Conservation (phyloP, 495 filamentous ascomycete species). For the Massariosphaeria phaeospora region DNA sequence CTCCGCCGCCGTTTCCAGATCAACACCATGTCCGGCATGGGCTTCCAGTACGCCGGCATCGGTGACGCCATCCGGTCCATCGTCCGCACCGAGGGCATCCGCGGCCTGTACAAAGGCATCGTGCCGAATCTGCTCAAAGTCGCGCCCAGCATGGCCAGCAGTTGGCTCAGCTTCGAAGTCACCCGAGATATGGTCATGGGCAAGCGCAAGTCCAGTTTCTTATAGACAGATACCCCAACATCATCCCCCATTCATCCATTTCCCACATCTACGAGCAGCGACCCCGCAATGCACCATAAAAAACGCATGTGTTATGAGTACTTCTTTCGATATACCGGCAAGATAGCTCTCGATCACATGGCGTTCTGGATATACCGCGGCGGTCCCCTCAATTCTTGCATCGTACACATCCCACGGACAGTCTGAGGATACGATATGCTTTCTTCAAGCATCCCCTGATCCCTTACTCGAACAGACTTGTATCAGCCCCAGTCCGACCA, state of each 20-base stretch:
- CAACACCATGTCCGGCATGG: constrained; percentile 99
- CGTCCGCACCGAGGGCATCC: constrained; percentile 67
- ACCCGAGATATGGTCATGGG: constrained; percentile 76
- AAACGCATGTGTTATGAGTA: background rate
- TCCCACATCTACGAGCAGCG: background rate
- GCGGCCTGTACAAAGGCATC: constrained; percentile 86
- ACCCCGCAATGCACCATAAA: background rate
- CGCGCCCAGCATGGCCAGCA: constrained; percentile 96
- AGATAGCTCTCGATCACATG: constrained; percentile 1
- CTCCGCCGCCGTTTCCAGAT: constrained; percentile 95
- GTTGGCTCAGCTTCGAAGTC: constrained; percentile 94
- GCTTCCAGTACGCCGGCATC: constrained; percentile 86
- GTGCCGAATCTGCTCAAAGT: constrained; percentile 94
- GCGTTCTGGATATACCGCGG: constrained; percentile 1
- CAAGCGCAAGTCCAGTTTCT: constrained; percentile 8
- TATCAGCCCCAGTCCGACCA: too few relatives aligned
- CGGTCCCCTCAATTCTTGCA: too few relatives aligned
- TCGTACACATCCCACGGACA: too few relatives aligned
- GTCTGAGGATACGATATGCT: too few relatives aligned
- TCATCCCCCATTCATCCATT: background rate
- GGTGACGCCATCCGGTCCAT: constrained; percentile 80
- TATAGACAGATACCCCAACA: constrained; percentile 8
- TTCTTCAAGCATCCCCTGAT: too few relatives aligned
- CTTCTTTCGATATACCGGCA: background rate
- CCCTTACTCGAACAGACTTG: too few relatives aligned